Evolutionary conservation across 2,329 filamentous ascomycete species (phyloP), one percentile per base, ranked within the genome.

Genomic region (Sclerotinia spermophila): DNA sequence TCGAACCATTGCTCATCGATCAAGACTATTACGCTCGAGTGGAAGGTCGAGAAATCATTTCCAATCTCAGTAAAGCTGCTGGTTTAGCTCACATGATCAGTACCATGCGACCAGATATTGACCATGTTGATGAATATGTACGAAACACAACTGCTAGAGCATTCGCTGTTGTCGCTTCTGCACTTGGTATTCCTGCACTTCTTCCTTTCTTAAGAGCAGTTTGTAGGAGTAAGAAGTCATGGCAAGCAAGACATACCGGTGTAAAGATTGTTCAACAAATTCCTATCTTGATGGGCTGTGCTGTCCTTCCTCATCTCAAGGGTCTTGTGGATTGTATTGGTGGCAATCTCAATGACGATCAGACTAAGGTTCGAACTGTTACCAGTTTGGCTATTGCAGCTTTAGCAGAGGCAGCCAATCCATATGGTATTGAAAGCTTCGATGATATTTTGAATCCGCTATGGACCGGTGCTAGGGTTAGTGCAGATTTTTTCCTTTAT

Each of bases 251-350:
- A 73, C 96, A 99, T 80, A 99, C 96, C 3, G 96, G 96, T 83
- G 96, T 99, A 75, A 99, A 99, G 85, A 99, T 99, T 79, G 92
- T 99, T 24, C 96, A 99, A 81, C 96, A 99, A 80, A 98, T 99
- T 77, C 95, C 96, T 33, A 99, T 99, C 76, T 84, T 99, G 7
- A 99, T 99, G 96, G 96, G 96, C 40, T 99, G 96, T 79, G 96
- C 96, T 59, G 93, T 99, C 67, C 84, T 99, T 38, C 96, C 96
- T 45, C 95, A 99, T 81, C 85, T 99, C 68, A 98, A 97, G 81
- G 95, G 95, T 6, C 84, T 99, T 17, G 96, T 99, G 11, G 96
- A 98, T 76, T 98, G 95, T 80, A 97, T 99, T 78, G 93, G 91
- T 21, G 93, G 95, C 66, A 97, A 97, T 79, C 86, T 99, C 21